A percentile compares a stretch with the other conserved stretches of the same genome.
phyloP scores from a whole-genome alignment of 768 basidiomycete species.

The Galerina marginata region DNA sequence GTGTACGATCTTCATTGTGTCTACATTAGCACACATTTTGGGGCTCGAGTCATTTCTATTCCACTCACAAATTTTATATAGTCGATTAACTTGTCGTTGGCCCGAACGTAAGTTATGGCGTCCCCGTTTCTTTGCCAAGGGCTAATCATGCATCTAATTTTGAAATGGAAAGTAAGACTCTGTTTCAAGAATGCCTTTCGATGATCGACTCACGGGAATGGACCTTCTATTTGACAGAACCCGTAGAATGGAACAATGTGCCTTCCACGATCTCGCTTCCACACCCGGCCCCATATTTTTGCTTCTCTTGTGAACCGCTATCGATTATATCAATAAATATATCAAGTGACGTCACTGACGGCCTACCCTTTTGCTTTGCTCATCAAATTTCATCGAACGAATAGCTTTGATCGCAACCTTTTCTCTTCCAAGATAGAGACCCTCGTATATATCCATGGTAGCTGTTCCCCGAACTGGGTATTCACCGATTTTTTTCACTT shows the following conservation, averaged over 20 bases:
- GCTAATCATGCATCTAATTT: conserved; percentile 56
- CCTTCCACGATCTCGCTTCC: conserved; percentile 54
- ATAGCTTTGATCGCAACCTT: conserved; percentile 64
- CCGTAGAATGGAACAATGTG: conserved; percentile 65
- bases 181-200: not conserved
- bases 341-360: not conserved
- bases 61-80: conserved; percentile 46
- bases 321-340: not conserved
- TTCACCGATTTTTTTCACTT: conserved; percentile 53
- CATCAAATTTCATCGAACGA: conserved; percentile 54
- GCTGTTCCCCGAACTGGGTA: conserved; percentile 57
- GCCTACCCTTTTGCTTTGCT: conserved; percentile 46
- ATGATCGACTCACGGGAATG: conserved; percentile 52
- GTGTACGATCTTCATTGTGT: conserved; percentile 43
- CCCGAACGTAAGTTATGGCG: conserved; percentile 51
- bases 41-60: not conserved
- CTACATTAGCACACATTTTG: not conserved
- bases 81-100: conserved; percentile 42
- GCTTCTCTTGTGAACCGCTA: conserved; percentile 61
- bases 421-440: conserved; percentile 55
- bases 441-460: conserved; percentile 61
- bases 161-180: not conserved
- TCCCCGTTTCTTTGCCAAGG: conserved; percentile 63
- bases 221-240: conserved; percentile 59
- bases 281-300: conserved; percentile 58